Percentiles rank a stretch among this genome's conserved stretches.
These are phyloP conservation scores for Vanderwaltozyma yarrowii DNA, from an alignment of 805 yeast species.

Conservation along the genomic window DNA sequence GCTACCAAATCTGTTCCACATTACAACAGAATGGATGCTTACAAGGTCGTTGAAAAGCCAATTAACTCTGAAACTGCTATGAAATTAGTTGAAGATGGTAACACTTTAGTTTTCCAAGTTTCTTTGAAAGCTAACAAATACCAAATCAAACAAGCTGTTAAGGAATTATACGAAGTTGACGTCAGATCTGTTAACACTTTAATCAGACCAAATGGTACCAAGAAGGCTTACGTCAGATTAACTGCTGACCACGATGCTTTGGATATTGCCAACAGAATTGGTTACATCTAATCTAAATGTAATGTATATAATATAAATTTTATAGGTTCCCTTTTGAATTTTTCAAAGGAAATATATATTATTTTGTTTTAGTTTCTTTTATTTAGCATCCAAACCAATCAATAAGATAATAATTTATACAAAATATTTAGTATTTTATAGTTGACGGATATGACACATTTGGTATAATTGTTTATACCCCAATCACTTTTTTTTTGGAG, in stretches of 20 bases:
- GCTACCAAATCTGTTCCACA: slow-evolving; percentile 95
- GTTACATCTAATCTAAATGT: slow-evolving; percentile 86
- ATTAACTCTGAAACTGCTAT: slow-evolving; percentile 97
- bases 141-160: slow-evolving; percentile 97
- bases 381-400: slow-evolving; percentile 5
- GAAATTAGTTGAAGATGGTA: slow-evolving; percentile 99
- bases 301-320: slow-evolving; percentile 2
- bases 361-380: slow-evolving; percentile 3
- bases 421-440: no score
- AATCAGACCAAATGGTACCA: slow-evolving; percentile 98
- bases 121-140: slow-evolving; percentile 94
- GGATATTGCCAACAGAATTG: slow-evolving; percentile 99
- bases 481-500: no score
- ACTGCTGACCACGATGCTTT: slow-evolving; percentile 99
- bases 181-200: slow-evolving; percentile 91
- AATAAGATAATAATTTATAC: not conserved
- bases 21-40: slow-evolving; percentile 92
- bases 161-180: slow-evolving; percentile 96
- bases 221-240: slow-evolving; percentile 98
- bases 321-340: not conserved
- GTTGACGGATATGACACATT: no score
- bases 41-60: slow-evolving; percentile 90
- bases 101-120: slow-evolving; percentile 98
- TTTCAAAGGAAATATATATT: not conserved
- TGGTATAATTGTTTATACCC: no score